Evolutionary conservation across 805 yeast genomes (phyloP), one percentile per base, ranked within the genome.

Genomic region (Ogataea kodamae): DNA sequence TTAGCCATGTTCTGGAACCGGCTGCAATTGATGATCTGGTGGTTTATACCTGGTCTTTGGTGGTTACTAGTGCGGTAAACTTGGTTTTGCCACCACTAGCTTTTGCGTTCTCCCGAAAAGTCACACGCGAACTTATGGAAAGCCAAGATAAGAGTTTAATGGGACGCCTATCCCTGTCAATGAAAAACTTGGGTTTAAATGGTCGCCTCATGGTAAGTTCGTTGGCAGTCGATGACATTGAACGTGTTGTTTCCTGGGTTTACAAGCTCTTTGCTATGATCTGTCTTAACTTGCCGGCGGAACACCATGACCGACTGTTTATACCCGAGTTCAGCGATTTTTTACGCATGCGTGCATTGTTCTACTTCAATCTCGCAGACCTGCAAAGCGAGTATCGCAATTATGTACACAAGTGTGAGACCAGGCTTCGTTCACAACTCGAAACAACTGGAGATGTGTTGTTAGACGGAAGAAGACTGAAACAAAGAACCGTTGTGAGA

Each of bases 161-260:
- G 9, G 26, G 35, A 13, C 18, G 35, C n/a, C 29, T 39, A 5
- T 35, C 43, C 5, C 18, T 18, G 5, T 25, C 39, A 9, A 31
- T 40, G 17, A 44, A 31, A 21, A 37, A 21, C 14, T 8, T 39
- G 25, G 30, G 26, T 11, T 8, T 39, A n/a, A 22, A 12, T 12
- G 14, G 14, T 5, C 22, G 27, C 6, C 17, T 29, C 6, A 16
- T 16, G 1, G 30, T 23, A 6, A 5, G 22, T 4, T 28, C 34
- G 9, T 15, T 33, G 5, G 31, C 42, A 6, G 18, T 26, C 9
- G 30, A 35, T 13, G 43, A 42, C 13, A 17, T 44, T 18, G 49
- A 48, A 25, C 30, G 52, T 19, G 33, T 42, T 13, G 33, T 45
- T n/a, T 35, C 45, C 27, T 48, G 52, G 52, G 42, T 43, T 5